These are phyloP conservation scores for Primulina tabacum DNA, from an alignment of 257 asterid genomes.

Conservation along the genomic window DNA sequence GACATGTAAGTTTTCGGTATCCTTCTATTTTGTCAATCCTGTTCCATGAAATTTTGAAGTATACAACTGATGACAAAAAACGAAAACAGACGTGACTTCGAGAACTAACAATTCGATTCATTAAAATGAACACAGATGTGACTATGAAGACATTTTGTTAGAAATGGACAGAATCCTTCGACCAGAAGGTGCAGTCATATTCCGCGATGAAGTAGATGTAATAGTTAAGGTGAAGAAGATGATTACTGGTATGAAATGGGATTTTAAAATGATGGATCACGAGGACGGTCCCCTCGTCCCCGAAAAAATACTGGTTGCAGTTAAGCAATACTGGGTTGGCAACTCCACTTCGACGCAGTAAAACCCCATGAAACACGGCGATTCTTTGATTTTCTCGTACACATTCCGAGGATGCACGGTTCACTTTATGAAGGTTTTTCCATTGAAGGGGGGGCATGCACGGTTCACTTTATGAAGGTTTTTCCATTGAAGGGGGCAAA, in stretches of 20 bases:
- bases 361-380: conserved; percentile 24
- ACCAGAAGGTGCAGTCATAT: conserved; percentile 93
- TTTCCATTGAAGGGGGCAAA: conserved; percentile 19
- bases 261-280: conserved; percentile 77
- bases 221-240: conserved; percentile 77
- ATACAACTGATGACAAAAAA: not conserved
- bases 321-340: conserved; percentile 85
- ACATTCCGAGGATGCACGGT: conserved; percentile 15
- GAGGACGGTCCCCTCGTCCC: conserved; percentile 94
- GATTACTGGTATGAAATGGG: conserved; percentile 77
- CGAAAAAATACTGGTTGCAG: conserved; percentile 75
- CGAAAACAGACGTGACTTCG: conserved; percentile 58
- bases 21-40: not conserved
- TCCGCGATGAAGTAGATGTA: conserved; percentile 83
- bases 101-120: not conserved
- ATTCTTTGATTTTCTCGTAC: conserved; percentile 17
- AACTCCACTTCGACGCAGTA: conserved; percentile 69
- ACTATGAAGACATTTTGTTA: conserved; percentile 76
- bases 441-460: conserved; percentile 17
- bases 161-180: conserved; percentile 95
- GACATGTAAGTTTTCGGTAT: conserved; percentile 57
- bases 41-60: not conserved
- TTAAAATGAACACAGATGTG: conserved; percentile 47
- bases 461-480: conserved; percentile 21
- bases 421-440: conserved; percentile 22